These are phyloP conservation scores for Alternaria gansuensis DNA, from an alignment of 2,329 filamentous ascomycete genomes.

Conservation along the genomic window DNA sequence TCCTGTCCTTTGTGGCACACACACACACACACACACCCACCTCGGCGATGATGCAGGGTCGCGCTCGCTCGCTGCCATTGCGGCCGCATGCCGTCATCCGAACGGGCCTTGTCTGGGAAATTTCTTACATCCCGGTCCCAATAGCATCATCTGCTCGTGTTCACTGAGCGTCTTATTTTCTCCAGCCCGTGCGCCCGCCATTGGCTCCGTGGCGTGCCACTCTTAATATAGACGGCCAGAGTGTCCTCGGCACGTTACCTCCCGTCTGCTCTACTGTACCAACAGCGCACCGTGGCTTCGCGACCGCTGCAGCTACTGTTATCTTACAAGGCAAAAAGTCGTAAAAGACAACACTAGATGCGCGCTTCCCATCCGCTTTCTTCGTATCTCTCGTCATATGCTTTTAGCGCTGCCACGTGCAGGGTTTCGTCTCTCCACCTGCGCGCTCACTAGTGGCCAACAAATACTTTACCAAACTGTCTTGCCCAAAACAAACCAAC, in stretches of 20 bases:
- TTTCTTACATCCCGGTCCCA: slow-evolving; percentile 18
- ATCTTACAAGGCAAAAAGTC: slow-evolving; percentile 3
- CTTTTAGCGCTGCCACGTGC: slow-evolving; percentile 9
- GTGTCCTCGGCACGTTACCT: slow-evolving; percentile 33
- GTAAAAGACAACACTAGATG: slow-evolving; percentile 2
- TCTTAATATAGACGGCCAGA: slow-evolving; percentile 38
- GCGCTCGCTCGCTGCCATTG: neutral
- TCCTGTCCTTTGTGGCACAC: neutral
- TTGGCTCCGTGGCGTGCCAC: slow-evolving; percentile 32
- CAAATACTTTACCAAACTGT: slow-evolving; percentile 6
- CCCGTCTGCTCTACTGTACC: slow-evolving; percentile 14
- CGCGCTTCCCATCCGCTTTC: slow-evolving; percentile 15
- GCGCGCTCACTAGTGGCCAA: slow-evolving; percentile 8
- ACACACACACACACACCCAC: neutral
- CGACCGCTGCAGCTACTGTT: neutral
- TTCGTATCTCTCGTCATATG: slow-evolving; percentile 22
- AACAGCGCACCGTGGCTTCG: slow-evolving; percentile 16
- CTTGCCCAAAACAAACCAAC: neutral
- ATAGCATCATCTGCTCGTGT: slow-evolving; percentile 22
- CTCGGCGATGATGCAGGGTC: slow-evolving; percentile 1
- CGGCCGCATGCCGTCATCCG: slow-evolving; percentile 5
- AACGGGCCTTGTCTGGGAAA: neutral
- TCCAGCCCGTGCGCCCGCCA: slow-evolving; percentile 25
- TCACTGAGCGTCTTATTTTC: slow-evolving; percentile 20
- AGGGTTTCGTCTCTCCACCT: slow-evolving; percentile 7